Conservation (phyloP, 148 eudicot species). For the Tetragonia tetragonoides region DNA sequence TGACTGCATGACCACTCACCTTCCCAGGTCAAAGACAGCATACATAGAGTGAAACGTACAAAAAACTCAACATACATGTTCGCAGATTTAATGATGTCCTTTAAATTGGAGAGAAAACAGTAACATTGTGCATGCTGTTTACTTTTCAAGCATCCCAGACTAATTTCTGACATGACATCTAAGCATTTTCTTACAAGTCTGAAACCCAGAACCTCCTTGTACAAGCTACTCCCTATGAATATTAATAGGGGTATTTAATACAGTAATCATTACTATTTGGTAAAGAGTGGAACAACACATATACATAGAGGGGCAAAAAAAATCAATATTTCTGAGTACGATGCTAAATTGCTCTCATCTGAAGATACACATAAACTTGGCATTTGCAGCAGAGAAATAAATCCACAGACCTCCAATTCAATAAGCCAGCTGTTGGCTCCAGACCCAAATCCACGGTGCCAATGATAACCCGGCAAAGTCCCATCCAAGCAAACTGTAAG, state of each 20-base stretch:
- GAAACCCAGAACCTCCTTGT: background rate
- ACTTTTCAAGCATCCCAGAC: background rate
- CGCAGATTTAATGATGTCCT: background rate
- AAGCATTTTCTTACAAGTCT: background rate
- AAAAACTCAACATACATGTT: background rate
- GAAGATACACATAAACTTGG: too few species aligned
- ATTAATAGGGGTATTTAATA: background rate
- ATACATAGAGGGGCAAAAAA: background rate
- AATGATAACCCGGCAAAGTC: conserved; percentile 88
- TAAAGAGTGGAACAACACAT: background rate
- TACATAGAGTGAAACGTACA: background rate
- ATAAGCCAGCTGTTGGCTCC: conserved; percentile 96
- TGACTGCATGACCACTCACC: background rate
- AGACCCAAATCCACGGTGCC: conserved; percentile 75
- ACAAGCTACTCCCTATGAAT: background rate
- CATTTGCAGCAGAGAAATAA: background rate
- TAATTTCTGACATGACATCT: background rate
- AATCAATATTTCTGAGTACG: background rate
- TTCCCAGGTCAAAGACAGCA: background rate
- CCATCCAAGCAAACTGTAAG: conserved; percentile 93
- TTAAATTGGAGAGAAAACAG: background rate
- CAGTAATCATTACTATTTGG: background rate
- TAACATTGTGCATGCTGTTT: background rate
- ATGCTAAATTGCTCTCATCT: background rate
- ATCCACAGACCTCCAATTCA: conserved; percentile 77